Percentiles rank a stretch among this genome's conserved stretches.
Evolutionary conservation across 768 basidiomycete species (phyloP).

Genomic region (Postia placenta): DNA sequence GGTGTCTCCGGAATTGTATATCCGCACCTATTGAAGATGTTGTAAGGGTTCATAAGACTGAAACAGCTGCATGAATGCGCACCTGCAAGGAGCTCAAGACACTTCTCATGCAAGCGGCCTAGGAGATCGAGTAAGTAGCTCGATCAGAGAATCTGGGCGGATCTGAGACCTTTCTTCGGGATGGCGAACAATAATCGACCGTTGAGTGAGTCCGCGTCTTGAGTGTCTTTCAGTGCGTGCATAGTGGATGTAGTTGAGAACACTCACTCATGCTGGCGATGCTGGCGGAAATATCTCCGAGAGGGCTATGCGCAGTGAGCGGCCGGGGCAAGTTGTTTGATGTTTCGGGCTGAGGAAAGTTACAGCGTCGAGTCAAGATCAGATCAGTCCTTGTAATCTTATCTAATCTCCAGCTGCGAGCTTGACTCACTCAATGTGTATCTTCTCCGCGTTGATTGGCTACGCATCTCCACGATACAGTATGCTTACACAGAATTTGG

Average conservation of each 20-base stretch:
- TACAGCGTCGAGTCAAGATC: too few relatives aligned
- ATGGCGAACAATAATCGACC: constrained; percentile 91
- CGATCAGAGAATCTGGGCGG: neutral
- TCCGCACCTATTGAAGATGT: constrained; percentile 63
- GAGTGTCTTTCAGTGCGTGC: neutral
- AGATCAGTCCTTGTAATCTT: too few relatives aligned
- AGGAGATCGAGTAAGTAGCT: neutral
- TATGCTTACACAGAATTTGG: too few relatives aligned
- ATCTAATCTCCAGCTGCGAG: too few relatives aligned
- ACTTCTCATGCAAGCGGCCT: constrained; percentile 91
- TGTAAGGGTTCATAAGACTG: neutral
- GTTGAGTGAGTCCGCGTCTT: constrained; percentile 73
- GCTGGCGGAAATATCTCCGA: neutral
- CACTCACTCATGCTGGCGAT: neutral
- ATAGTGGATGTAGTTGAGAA: too few relatives aligned
- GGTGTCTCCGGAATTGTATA: constrained; percentile 85
- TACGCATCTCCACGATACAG: too few relatives aligned
- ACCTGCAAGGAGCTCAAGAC: constrained; percentile 81
- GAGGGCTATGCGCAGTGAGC: too few relatives aligned
- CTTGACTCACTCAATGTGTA: too few relatives aligned
- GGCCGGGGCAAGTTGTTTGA: too few relatives aligned
- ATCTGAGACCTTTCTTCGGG: constrained; percentile 85
- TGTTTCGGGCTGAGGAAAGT: too few relatives aligned
- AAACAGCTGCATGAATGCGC: neutral
- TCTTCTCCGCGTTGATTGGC: too few relatives aligned